Evolutionary conservation across 768 basidiomycete species (phyloP).

Genomic region (Holtermannia corniformis): DNA sequence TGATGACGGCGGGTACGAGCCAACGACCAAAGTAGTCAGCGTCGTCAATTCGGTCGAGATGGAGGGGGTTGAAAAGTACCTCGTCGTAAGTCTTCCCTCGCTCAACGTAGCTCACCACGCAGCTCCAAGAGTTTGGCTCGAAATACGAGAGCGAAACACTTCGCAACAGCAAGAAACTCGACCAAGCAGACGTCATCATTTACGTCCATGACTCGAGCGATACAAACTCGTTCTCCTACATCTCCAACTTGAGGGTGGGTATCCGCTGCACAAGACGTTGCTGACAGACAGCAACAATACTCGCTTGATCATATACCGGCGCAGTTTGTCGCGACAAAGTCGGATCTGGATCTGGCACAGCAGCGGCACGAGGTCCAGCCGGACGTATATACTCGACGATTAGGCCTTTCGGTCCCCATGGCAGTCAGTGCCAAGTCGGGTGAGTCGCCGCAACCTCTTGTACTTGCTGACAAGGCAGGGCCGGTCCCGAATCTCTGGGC

Average conservation of each 20-base stretch:
- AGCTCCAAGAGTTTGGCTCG: slow-evolving; percentile 97
- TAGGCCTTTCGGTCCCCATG: slow-evolving; percentile 86
- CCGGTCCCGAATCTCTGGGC: slow-evolving; percentile 39
- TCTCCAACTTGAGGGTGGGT: slow-evolving; percentile 83
- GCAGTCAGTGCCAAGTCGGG: slow-evolving; percentile 82
- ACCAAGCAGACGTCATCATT: slow-evolving; percentile 84
- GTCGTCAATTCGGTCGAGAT: slow-evolving; percentile 95
- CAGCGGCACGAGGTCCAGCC: slow-evolving; percentile 97
- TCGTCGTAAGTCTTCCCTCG: slow-evolving; percentile 61
- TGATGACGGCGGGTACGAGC: slow-evolving; percentile 56
- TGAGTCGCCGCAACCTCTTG: slow-evolving; percentile 60
- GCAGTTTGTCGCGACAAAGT: slow-evolving; percentile 97
- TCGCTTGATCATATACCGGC: slow-evolving; percentile 89
- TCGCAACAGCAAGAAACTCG: slow-evolving; percentile 79
- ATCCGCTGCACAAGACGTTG: neutral
- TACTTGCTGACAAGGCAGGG: slow-evolving; percentile 5
- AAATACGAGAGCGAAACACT: slow-evolving; percentile 86
- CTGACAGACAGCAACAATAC: slow-evolving; percentile 74
- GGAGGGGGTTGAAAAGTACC: slow-evolving; percentile 86
- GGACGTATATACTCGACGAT: slow-evolving; percentile 84
- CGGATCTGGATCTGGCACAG: slow-evolving; percentile 89
- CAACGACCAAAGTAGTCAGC: slow-evolving; percentile 78
- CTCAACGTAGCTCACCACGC: slow-evolving; percentile 1
- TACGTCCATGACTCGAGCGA: slow-evolving; percentile 97
- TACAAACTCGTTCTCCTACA: slow-evolving; percentile 97